These are phyloP conservation scores for Haplosporangium sp. DNA, from an alignment of 371 early-diverging fungal genomes.

Conservation along the genomic window DNA sequence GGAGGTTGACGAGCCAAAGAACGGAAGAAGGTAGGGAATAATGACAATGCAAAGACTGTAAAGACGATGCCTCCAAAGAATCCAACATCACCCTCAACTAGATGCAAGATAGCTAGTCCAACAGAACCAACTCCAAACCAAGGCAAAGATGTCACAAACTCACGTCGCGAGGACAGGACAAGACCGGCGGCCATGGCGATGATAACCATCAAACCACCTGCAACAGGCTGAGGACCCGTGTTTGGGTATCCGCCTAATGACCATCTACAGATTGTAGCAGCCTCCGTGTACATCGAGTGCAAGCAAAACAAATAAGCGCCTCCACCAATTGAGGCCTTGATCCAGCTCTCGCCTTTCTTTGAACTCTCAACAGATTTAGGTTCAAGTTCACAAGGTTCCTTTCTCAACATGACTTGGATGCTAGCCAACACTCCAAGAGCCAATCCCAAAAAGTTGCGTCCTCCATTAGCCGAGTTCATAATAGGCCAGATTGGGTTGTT, in stretches of 20 bases:
- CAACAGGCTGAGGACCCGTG: slow-evolving; percentile 82
- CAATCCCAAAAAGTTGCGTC: slow-evolving; percentile 74
- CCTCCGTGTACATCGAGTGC: slow-evolving; percentile 84
- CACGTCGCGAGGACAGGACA: slow-evolving; percentile 67
- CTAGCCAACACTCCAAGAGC: slow-evolving; percentile 70
- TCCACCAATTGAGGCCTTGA: slow-evolving; percentile 69
- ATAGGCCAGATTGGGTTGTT: slow-evolving; percentile 88
- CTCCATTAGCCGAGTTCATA: slow-evolving; percentile 79
- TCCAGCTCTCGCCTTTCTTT: slow-evolving; percentile 57
- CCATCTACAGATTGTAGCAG: slow-evolving; percentile 81
- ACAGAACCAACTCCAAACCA: slow-evolving; percentile 72
- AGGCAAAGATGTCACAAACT: slow-evolving; percentile 63
- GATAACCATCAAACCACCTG: slow-evolving; percentile 79
- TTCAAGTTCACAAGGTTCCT: slow-evolving; percentile 36
- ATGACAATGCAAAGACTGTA: slow-evolving; percentile 70
- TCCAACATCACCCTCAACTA: slow-evolving; percentile 71
- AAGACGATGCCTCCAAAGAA: slow-evolving; percentile 75
- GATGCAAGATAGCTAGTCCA: slow-evolving; percentile 68
- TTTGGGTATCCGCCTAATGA: slow-evolving; percentile 81
- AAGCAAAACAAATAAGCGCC: slow-evolving; percentile 77
- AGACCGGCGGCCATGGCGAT: slow-evolving; percentile 69
- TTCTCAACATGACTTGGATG: slow-evolving; percentile 66
- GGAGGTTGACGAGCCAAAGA: slow-evolving; percentile 70
- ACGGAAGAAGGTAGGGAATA: slow-evolving; percentile 73
- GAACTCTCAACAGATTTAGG: slow-evolving; percentile 12